Evolutionary conservation across 768 basidiomycete species (phyloP).

Genomic region (Agrocybe praecox): DNA sequence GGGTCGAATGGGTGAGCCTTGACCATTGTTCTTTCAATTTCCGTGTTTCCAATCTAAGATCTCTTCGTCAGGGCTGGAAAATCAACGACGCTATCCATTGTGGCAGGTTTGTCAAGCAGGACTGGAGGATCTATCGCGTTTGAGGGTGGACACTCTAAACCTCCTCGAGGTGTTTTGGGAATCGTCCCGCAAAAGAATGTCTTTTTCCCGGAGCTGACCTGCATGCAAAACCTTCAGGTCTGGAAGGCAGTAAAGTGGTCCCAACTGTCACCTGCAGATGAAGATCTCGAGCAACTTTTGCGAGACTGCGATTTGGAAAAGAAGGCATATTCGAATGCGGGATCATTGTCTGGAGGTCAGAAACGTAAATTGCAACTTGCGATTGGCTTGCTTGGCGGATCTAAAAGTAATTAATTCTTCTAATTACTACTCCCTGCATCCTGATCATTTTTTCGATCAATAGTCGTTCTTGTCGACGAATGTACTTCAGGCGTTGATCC

Average conservation of each 20-base stretch:
- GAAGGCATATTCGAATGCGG: constrained; percentile 69
- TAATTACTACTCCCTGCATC: not conserved
- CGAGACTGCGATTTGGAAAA: constrained; percentile 72
- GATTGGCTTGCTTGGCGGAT: constrained; percentile 76
- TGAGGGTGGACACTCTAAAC: constrained; percentile 54
- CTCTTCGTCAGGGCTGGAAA: constrained; percentile 63
- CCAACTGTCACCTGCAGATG: constrained; percentile 40
- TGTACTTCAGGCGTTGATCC: constrained; percentile 86
- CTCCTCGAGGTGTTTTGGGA: constrained; percentile 69
- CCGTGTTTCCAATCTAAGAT: too few species aligned
- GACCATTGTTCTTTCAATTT: not conserved
- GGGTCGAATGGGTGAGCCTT: constrained; percentile 65
- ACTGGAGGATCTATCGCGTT: constrained; percentile 61
- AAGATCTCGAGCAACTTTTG: constrained; percentile 66
- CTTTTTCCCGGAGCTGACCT: constrained; percentile 74
- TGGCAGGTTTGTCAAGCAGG: constrained; percentile 64
- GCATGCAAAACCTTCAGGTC: constrained; percentile 70
- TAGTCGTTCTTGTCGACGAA: constrained; percentile 63
- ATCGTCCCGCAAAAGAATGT: constrained; percentile 88
- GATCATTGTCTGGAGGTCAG: constrained; percentile 76
- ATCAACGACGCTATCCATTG: constrained; percentile 69
- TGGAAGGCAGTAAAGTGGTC: constrained; percentile 76
- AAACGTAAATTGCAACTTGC: constrained; percentile 84
- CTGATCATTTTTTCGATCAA: not conserved
- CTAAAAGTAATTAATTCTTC: constrained; percentile 47